Evolutionary conservation across 805 yeast species (phyloP), one percentile per base, ranked within the genome.

Genomic region (Monosporozyma servazzii): DNA sequence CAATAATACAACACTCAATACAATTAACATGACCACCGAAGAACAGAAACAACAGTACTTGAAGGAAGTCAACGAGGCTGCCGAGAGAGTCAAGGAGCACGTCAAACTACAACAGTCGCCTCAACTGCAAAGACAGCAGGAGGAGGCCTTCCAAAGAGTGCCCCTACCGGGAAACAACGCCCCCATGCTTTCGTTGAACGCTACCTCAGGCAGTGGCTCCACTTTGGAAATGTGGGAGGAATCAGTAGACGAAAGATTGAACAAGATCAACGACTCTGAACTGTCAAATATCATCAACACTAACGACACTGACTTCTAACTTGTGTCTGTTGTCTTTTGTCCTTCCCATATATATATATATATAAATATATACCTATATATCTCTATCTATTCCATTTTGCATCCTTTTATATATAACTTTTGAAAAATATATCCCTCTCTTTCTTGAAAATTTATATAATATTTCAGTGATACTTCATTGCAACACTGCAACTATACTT

Each of bases 171-270:
- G 63, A 2, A 57, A 64, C 49, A 67, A 72, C 30, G 33, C 53
- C 15, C 71, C 71, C 27, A 59, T 71, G 64, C 53, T 70, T 48
- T 63, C 66, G 31, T 66, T 67, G 53, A 56, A 62, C 21, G 59
- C 65, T 18, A 58, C 67, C 1, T 58, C 71, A 10, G 56, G 67
- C 20, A 65, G 66, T 37, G 65, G 67, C 2, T 70, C 74, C 15
- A 66, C 69, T 45, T 52, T 71, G 20, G 73, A 69, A 50, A 68
- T 68, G 60, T 71, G 75, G 75, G 74, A 71, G 52, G 61, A 58
- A 48, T 61, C 62, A 51, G 59, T 71, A 52, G 73, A 71, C 37
- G 58, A 58, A 45, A 63, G 73, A 56, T 56, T 71, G 45, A 56
- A 66, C 46, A 59, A 56, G 42, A 70, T 71, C 43, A 72, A 67